Evolutionary conservation across 2,329 filamentous ascomycete species (phyloP).

Genomic region (Exophiala lecanii-corni): DNA sequence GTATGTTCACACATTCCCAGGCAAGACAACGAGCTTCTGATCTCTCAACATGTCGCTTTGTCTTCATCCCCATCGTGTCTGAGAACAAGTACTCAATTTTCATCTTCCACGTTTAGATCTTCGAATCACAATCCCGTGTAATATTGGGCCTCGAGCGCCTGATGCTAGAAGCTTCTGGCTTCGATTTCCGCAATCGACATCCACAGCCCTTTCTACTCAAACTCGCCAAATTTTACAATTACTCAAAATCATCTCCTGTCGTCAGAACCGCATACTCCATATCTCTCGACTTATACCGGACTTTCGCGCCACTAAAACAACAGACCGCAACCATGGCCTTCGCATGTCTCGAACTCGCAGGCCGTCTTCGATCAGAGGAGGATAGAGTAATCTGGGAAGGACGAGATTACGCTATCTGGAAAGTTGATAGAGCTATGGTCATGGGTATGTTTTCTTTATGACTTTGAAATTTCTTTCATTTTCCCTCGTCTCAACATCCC

Average conservation of each 20-base stretch:
- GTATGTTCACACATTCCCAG: constrained; percentile 45
- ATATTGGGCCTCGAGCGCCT: constrained; percentile 87
- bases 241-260: constrained; percentile 51
- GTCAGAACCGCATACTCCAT: constrained; percentile 72
- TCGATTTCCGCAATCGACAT: constrained; percentile 87
- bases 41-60: too few species aligned
- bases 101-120: constrained; percentile 65
- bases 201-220: constrained; percentile 84
- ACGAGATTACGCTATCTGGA: constrained; percentile 47
- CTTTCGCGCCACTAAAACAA: constrained; percentile 87
- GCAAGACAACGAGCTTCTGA: too few species aligned
- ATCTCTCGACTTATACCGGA: constrained; percentile 85
- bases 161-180: constrained; percentile 86
- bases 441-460: constrained; percentile 46
- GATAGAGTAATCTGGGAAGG: constrained; percentile 46
- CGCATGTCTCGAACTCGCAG: constrained; percentile 74
- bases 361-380: constrained; percentile 56
- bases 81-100: too few species aligned
- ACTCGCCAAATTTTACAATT: constrained; percentile 58
- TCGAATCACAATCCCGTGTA: constrained; percentile 72
- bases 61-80: too few species aligned
- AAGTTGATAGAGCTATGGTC: constrained; percentile 43
- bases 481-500: too few species aligned
- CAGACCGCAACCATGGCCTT: constrained; percentile 80
- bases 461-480: constrained; percentile 1